phyloP scores from a whole-genome alignment of 2,329 filamentous ascomycete species.

The Dryadomyces sulphureus region DNA sequence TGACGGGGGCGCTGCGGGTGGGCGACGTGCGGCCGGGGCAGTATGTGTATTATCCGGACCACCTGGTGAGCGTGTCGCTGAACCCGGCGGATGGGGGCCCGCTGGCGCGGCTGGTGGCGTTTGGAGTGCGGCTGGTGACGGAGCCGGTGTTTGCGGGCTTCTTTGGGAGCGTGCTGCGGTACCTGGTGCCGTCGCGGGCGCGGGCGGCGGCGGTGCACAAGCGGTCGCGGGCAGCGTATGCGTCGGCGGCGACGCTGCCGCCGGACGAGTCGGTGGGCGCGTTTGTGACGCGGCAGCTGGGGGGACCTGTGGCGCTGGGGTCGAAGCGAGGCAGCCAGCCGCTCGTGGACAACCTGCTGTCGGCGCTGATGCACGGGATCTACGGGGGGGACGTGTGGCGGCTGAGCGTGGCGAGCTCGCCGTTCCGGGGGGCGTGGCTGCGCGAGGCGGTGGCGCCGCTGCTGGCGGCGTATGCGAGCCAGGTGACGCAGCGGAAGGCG shows the following conservation, averaged over 20 bases:
- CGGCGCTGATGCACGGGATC: constrained; percentile 70
- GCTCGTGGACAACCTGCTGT: constrained; percentile 57
- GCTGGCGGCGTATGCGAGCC: not conserved
- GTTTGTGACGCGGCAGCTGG: constrained; percentile 43
- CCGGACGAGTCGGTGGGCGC: constrained; percentile 57
- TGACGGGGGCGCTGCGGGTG: constrained; percentile 35
- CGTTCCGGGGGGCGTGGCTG: constrained; percentile 8
- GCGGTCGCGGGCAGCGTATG: constrained; percentile 11
- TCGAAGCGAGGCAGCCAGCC: too few relatives aligned
- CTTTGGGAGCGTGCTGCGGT: constrained; percentile 1
- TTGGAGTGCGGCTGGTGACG: constrained; percentile 20
- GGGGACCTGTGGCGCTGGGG: constrained; percentile 14
- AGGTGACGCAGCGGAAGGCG: not conserved
- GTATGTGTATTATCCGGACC: constrained; percentile 81
- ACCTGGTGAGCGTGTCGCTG: constrained; percentile 43
- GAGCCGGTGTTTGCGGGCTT: constrained; percentile 41
- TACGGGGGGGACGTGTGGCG: constrained; percentile 80
- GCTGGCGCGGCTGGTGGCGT: not conserved
- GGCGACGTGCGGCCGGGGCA: constrained; percentile 36
- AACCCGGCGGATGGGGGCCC: not conserved
- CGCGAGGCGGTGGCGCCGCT: not conserved
- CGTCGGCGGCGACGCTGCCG: constrained; percentile 15
- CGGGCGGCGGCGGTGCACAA: not conserved
- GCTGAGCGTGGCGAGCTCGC: constrained; percentile 41
- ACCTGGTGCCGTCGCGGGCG: not conserved